phyloP scores from a whole-genome alignment of 2,329 filamentous ascomycete genomes.

The Trichoderma asperellum region DNA sequence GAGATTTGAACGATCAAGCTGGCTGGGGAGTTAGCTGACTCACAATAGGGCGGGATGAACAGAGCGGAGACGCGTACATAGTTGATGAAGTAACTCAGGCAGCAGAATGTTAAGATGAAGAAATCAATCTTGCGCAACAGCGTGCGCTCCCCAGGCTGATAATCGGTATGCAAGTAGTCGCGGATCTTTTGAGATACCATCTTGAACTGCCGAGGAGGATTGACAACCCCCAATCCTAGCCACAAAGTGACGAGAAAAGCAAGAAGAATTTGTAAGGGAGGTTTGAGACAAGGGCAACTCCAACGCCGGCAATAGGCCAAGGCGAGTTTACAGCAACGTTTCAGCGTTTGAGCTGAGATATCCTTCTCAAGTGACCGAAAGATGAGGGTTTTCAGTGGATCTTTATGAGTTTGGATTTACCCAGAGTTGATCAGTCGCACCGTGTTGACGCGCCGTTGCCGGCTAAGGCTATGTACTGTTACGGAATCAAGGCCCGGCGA shows the following conservation, averaged over 20 bases:
- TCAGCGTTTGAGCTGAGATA: background rate
- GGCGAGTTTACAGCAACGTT: background rate
- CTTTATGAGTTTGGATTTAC: conserved; percentile 16
- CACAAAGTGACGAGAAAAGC: background rate
- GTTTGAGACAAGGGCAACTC: background rate
- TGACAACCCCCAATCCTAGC: background rate
- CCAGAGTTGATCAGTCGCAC: background rate
- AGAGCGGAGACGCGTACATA: conserved; percentile 47
- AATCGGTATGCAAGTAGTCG: conserved; percentile 42
- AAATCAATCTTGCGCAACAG: conserved; percentile 64
- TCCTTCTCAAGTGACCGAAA: background rate
- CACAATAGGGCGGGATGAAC: too few relatives aligned
- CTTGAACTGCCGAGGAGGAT: conserved; percentile 14
- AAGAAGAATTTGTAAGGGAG: background rate
- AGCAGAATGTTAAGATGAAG: conserved; percentile 67
- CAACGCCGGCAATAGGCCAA: background rate
- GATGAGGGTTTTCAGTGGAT: conserved; percentile 14
- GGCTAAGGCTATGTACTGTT: conserved; percentile 1
- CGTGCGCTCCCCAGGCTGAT: conserved; percentile 47
- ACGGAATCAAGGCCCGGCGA: background rate
- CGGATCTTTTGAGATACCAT: conserved; percentile 33
- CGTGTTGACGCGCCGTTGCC: background rate
- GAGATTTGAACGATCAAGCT: conserved; percentile 47
- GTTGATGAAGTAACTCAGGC: conserved; percentile 60
- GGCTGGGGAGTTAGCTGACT: background rate